A percentile compares a stretch with the other conserved stretches of the same genome.
These are phyloP conservation scores for Wickerhamia fluorescens DNA, from an alignment of 805 yeast genomes.

Conservation along the genomic window DNA sequence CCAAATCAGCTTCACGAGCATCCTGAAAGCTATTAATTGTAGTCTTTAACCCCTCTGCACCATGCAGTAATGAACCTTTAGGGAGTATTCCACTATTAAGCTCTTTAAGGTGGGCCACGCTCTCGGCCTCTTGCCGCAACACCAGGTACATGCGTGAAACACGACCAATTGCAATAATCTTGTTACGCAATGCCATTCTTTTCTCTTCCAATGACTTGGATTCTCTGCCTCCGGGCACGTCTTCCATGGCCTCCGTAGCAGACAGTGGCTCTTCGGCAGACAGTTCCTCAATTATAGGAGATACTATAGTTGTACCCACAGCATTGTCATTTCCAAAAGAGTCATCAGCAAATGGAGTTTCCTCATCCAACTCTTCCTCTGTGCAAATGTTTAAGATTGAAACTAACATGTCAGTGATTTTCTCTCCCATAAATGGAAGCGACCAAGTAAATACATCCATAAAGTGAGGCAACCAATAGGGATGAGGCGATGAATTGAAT, in stretches of 20 bases:
- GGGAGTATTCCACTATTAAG: slow-evolving; percentile 76
- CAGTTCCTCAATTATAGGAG: slow-evolving; percentile 7
- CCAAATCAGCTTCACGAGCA: slow-evolving; percentile 71
- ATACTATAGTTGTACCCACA: slow-evolving; percentile 19
- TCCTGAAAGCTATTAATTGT: slow-evolving; percentile 72
- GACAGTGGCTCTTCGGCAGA: slow-evolving; percentile 4
- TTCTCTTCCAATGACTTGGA: slow-evolving; percentile 27
- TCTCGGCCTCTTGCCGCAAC: slow-evolving; percentile 81
- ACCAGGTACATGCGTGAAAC: slow-evolving; percentile 89
- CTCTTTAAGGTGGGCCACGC: slow-evolving; percentile 70
- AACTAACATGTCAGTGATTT: slow-evolving; percentile 88
- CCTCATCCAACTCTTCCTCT: slow-evolving; percentile 86
- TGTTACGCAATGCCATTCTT: slow-evolving; percentile 61
- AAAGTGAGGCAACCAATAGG: slow-evolving; percentile 93
- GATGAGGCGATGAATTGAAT: slow-evolving; percentile 89
- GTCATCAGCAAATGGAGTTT: slow-evolving; percentile 44
- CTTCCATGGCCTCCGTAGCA: slow-evolving; percentile 4
- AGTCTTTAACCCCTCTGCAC: slow-evolving; percentile 68
- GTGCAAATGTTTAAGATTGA: slow-evolving; percentile 89
- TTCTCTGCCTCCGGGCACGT: too few species aligned
- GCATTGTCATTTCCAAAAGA: slow-evolving; percentile 5
- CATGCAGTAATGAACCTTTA: slow-evolving; percentile 77
- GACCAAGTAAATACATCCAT: slow-evolving; percentile 99
- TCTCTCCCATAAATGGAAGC: slow-evolving; percentile 93
- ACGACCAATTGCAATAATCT: slow-evolving; percentile 93